phyloP scores from a whole-genome alignment of 148 eudicot species.

The Rhododendron kiyosumense region DNA sequence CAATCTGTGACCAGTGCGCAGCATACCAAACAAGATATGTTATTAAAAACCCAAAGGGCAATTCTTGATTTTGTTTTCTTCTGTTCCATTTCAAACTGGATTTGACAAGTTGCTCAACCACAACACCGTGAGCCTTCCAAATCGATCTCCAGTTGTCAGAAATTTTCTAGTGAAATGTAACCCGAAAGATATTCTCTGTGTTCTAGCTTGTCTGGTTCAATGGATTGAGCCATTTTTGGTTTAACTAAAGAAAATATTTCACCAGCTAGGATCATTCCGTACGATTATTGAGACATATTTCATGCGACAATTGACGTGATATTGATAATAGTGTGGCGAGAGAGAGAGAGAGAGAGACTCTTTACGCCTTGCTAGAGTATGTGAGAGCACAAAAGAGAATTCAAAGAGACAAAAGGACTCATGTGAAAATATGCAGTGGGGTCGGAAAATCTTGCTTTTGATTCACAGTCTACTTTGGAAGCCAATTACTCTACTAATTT shows the following conservation, averaged over 20 bases:
- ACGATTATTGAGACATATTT: background rate
- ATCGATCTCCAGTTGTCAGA: background rate
- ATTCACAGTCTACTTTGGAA: background rate
- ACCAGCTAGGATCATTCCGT: background rate
- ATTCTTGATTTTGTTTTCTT: background rate
- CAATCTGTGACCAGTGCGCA: background rate
- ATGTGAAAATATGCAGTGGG: constrained; percentile 13
- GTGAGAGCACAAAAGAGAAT: background rate
- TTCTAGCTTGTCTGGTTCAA: background rate
- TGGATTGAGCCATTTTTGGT: background rate
- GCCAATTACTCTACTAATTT: background rate
- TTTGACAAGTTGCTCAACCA: background rate
- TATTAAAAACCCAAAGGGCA: background rate
- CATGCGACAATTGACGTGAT: background rate
- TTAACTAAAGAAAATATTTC: background rate
- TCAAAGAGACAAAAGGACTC: background rate
- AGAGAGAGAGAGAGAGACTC: constrained; percentile 4
- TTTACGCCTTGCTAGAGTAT: background rate
- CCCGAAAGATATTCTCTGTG: background rate
- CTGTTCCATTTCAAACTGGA: background rate
- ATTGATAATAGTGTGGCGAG: background rate
- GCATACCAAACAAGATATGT: background rate
- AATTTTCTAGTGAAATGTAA: background rate
- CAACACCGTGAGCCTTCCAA: background rate
- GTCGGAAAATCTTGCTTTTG: constrained; percentile 4